A percentile compares a stretch with the other conserved stretches of the same genome.
Conservation (phyloP, 2,329 filamentous ascomycete species). For the Colletotrichum scovillei region DNA sequence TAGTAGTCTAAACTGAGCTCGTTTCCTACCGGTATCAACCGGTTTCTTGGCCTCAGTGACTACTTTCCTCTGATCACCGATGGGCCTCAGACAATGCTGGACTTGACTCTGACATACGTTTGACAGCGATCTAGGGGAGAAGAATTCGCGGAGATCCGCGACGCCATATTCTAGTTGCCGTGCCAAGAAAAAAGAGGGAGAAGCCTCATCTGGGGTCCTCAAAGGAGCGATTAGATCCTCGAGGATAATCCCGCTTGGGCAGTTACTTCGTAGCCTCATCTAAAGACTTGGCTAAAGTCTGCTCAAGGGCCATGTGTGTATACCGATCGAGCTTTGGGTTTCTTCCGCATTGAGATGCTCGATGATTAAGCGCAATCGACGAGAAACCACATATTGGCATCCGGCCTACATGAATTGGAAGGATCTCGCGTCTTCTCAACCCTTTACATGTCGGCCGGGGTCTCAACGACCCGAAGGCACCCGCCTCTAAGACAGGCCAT, state of each 20-base stretch:
- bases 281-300: not conserved
- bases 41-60: no score
- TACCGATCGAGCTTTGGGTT: not conserved
- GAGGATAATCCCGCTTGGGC: not conserved
- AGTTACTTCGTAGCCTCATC: not conserved
- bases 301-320: not conserved
- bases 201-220: not conserved
- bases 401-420: not conserved
- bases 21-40: no score
- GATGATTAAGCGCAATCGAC: not conserved
- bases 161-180: not conserved
- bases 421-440: not conserved
- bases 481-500: not conserved
- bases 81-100: not conserved
- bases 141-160: not conserved
- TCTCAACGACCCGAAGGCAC: not conserved
- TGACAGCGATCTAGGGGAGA: no score
- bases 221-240: not conserved
- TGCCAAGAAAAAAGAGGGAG: not conserved
- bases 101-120: not conserved
- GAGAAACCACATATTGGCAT: not conserved
- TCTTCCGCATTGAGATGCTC: not conserved
- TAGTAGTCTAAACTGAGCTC: no score
- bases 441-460: not conserved
- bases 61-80: not conserved